Base-by-base conservation (phyloP, 164 flowering plant species). In the Saururus chinensis region DNA sequence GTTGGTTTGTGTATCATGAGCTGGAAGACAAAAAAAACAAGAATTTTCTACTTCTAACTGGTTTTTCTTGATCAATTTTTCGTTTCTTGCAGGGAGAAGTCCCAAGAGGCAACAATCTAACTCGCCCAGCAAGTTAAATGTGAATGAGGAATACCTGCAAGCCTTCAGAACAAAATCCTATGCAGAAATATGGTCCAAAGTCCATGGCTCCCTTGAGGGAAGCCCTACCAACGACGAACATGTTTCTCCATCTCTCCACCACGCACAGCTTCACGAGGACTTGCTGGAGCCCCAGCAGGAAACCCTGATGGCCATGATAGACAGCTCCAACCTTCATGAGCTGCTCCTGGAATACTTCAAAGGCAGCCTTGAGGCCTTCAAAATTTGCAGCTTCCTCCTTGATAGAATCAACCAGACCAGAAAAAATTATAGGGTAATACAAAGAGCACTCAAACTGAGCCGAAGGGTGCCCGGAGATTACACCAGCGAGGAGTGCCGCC, bases 141-240 rank as follows among this genome's bases (percentile, higher is more conserved):
- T 86, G 0, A 78, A 80, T 41, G 87, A 86, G 59, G 96, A 92
- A 59, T 89, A 88, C 79, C 68, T 56, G 76, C 75, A 79, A 75
- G 88, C 85, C 16, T 80, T 92, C 37, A 84, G 98, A 67, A 85
- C 96, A 19, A 77, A 82, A 19, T 92, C 98, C 0, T 92, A 82
- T 73, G 60, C 57, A 0, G 93, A 92, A 7, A 81, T 85, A 24
- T 80, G 69, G 71, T 74, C 68, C 64, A 84, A 81, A 67, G 84
- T 79, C 65, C 81, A 92, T 25, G 71, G 60, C 40, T 76, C 80
- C 59, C 35, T 53, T 9, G 45, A 63, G 40, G 57, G 41, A 63
- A 42, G 17, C 14, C 60, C 55, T 52, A 62, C 11, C 19, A 21
- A 54, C 4, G 52, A 64, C 51, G 53, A 41, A 13, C 40, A 19